Base-by-base conservation (phyloP, 306 rosid genomes). In the Oxytropis ochrocephala region DNA sequence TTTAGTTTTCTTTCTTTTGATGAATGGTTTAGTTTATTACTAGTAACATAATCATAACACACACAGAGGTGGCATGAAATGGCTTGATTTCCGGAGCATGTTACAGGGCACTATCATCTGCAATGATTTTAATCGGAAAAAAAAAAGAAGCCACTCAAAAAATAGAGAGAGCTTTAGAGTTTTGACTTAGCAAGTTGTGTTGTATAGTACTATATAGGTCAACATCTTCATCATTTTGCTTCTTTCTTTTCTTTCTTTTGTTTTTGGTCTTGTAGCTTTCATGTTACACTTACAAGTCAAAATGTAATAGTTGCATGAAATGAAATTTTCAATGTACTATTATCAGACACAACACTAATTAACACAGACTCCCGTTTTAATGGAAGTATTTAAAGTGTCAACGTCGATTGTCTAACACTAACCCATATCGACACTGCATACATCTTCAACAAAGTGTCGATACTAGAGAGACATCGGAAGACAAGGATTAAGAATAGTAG, bases 201-300 rank as follows among this genome's bases (percentile, higher is more conserved):
- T 69, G 60, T 27, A 1, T 21, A 21, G 2, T 21, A 21, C 27
- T 21, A 67, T 24, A 49, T 38, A 67, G 76, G 92, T 84, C 92
- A 89, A 78, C 75, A 74, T 64, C 48, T 75, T 69, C 58, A 81
- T 83, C 78, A 83, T 87, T 81, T 70, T 33, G 8, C 57, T 51
- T 50, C 8, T 68, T 75, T 33, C 27, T 56, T 72, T 8, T 10
- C 5, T 32, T 69, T 52, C 29, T 54, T 54, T 3, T 14, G 33
- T 7, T 70, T 70, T 62, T 27, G 12, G 13, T 55, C 49, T 62
- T 70, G 29, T 41, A 50, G 27, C 43, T 4, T 38, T 72, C 64
- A 57, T 67, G 53, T 30, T 19, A 41, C 43, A 39, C 65, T 10
- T 60, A 8, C 44, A 16, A 59, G 65, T 59, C 65, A 59, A 58